Evolutionary conservation across 768 basidiomycete genomes (phyloP).

Genomic region (Boletales sp.): DNA sequence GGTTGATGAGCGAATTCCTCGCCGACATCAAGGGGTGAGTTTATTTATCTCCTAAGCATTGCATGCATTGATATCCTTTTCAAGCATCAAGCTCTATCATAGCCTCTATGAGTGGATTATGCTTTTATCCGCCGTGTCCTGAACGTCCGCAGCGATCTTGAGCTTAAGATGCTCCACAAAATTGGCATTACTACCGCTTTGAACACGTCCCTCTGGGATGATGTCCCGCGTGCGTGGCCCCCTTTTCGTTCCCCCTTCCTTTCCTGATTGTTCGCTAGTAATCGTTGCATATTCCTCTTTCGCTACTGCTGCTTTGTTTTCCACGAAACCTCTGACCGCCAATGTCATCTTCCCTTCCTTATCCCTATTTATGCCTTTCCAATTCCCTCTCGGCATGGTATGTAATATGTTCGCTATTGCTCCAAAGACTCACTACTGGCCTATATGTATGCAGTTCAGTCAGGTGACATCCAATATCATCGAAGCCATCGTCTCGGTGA

Average conservation of each 20-base stretch:
- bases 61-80: not conserved
- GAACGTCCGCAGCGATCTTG: slow-evolving; percentile 75
- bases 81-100: slow-evolving; percentile 85
- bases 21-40: slow-evolving; percentile 80
- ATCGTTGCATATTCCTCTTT: slow-evolving; percentile 84
- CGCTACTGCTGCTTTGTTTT: slow-evolving; percentile 61
- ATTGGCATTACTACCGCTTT: slow-evolving; percentile 75
- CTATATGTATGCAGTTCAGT: slow-evolving; percentile 44
- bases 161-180: slow-evolving; percentile 75
- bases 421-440: not conserved
- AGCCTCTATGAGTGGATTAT: too few species aligned
- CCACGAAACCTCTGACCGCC: slow-evolving; percentile 69
- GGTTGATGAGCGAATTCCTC: slow-evolving; percentile 88
- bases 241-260: not conserved
- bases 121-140: slow-evolving; percentile 79
- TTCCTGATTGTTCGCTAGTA: slow-evolving; percentile 32
- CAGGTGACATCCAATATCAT: slow-evolving; percentile 78
- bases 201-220: slow-evolving; percentile 61
- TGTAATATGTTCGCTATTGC: slow-evolving; percentile 3
- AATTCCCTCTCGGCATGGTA: slow-evolving; percentile 85
- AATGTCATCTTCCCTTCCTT: slow-evolving; percentile 97
- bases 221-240: slow-evolving; percentile 50
- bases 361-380: slow-evolving; percentile 80
- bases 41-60: not conserved
- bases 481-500: slow-evolving; percentile 81